Evolutionary conservation across 2,329 filamentous ascomycete genomes (phyloP).

Genomic region (Penicillium griseofulvum): DNA sequence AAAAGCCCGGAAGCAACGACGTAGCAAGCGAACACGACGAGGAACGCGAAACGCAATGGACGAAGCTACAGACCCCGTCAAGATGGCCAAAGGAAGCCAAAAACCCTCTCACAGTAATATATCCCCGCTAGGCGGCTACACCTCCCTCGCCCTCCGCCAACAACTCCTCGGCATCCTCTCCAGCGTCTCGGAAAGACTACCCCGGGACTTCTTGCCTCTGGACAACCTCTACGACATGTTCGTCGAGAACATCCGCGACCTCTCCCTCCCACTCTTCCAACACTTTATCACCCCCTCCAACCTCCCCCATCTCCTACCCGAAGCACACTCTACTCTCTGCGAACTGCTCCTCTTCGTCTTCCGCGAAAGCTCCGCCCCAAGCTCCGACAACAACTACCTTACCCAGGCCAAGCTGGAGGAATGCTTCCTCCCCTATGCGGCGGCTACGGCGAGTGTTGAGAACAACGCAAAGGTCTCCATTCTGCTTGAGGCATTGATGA

Average conservation of each 20-base stretch:
- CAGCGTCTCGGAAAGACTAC: constrained; percentile 36
- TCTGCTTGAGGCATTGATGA: constrained; percentile 63
- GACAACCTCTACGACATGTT: constrained; percentile 45
- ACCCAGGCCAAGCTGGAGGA: constrained; percentile 51
- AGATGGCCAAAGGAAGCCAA: constrained; percentile 12
- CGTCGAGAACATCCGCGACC: constrained; percentile 47
- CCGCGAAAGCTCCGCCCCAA: constrained; percentile 43
- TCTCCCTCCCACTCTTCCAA: constrained; percentile 48
- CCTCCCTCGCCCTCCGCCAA: constrained; percentile 44
- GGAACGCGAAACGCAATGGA: constrained; percentile 21
- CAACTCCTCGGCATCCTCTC: constrained; percentile 46
- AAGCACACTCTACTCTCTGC: constrained; percentile 51
- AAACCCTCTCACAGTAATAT: constrained; percentile 14
- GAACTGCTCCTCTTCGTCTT: constrained; percentile 54
- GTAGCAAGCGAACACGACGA: constrained; percentile 35
- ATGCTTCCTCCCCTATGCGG: constrained; percentile 65
- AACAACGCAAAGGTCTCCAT: constrained; percentile 74
- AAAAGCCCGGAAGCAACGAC: constrained; percentile 19
- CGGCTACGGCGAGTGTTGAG: constrained; percentile 57
- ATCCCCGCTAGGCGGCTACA: constrained; percentile 37
- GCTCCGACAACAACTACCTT: constrained; percentile 44
- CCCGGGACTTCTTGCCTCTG: constrained; percentile 36
- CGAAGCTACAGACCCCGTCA: not conserved
- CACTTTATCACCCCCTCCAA: constrained; percentile 46
- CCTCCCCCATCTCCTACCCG: constrained; percentile 39